Conservation (phyloP, 2,329 filamentous ascomycete genomes). For the Neofusicoccum parvum region DNA sequence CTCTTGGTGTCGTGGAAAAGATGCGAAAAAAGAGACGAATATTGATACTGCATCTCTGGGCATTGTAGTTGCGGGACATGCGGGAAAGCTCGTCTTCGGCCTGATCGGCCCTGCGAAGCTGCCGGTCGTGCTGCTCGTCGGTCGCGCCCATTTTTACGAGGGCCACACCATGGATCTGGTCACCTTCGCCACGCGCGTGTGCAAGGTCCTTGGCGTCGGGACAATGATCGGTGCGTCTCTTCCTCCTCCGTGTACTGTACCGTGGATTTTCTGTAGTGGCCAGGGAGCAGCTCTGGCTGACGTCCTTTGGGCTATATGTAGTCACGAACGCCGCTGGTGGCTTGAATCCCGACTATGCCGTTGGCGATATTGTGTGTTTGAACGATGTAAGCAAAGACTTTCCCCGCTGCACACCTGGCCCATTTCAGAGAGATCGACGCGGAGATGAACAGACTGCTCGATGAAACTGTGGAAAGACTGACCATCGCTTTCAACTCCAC, state of each 20-base stretch:
- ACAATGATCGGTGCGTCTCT: slow-evolving; percentile 56
- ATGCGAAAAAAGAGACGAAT: background rate
- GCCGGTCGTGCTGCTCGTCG: slow-evolving; percentile 65
- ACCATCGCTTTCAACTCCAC: slow-evolving; percentile 23
- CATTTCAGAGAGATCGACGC: background rate
- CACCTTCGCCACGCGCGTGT: slow-evolving; percentile 66
- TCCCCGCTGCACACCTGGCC: background rate
- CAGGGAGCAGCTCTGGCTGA: slow-evolving; percentile 25
- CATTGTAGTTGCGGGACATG: slow-evolving; percentile 58
- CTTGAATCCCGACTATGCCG: slow-evolving; percentile 63
- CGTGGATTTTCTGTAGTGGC: background rate
- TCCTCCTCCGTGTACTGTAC: background rate
- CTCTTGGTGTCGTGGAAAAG: background rate
- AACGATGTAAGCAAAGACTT: slow-evolving; percentile 56
- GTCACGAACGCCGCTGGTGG: slow-evolving; percentile 70
- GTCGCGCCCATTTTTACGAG: slow-evolving; percentile 69
- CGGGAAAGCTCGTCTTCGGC: slow-evolving; percentile 66
- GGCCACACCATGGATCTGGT: slow-evolving; percentile 64
- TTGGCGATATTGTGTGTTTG: slow-evolving; percentile 66
- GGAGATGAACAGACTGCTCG: background rate
- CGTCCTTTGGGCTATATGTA: slow-evolving; percentile 29
- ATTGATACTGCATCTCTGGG: slow-evolving; percentile 27
- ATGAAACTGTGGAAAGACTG: background rate
- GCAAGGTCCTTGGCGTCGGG: slow-evolving; percentile 63
- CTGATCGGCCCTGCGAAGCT: slow-evolving; percentile 55